Evolutionary conservation across 2,329 filamentous ascomycete species (phyloP).

Genomic region (Xylariaceae sp.): DNA sequence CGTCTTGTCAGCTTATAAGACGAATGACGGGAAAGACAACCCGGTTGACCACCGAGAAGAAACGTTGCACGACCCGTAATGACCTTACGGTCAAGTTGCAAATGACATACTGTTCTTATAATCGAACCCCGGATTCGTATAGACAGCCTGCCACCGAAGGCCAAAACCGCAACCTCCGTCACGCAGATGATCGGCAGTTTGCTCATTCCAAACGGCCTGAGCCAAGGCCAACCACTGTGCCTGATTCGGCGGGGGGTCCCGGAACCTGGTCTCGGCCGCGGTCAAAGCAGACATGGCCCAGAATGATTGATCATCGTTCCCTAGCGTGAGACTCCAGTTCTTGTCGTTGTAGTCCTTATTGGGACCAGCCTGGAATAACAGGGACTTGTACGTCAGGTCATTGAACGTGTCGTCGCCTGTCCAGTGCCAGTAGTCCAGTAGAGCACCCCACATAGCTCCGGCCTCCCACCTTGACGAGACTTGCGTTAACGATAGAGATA

Average conservation of each 20-base stretch:
- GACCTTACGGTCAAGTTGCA: too few relatives aligned
- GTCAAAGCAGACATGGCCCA: constrained; percentile 60
- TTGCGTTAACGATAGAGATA: constrained; percentile 3
- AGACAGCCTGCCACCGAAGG: too few relatives aligned
- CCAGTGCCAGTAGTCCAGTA: constrained; percentile 53
- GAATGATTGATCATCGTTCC: constrained; percentile 57
- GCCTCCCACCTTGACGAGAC: constrained; percentile 46
- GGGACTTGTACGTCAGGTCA: constrained; percentile 25
- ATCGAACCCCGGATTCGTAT: too few relatives aligned
- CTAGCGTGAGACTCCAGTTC: constrained; percentile 30
- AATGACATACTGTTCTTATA: too few relatives aligned
- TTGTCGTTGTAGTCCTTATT: too few relatives aligned
- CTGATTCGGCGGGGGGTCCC: constrained; percentile 43
- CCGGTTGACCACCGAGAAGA: too few relatives aligned
- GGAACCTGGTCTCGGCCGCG: constrained; percentile 57
- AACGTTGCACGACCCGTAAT: too few relatives aligned
- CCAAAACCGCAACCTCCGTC: too few relatives aligned
- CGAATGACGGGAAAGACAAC: too few relatives aligned
- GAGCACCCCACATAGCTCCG: constrained; percentile 46
- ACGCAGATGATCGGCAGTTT: too few relatives aligned
- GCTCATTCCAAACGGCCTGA: constrained; percentile 30
- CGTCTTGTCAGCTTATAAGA: too few relatives aligned
- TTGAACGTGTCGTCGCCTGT: constrained; percentile 50
- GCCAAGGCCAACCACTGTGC: constrained; percentile 60
- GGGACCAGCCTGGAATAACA: too few relatives aligned